Evolutionary conservation across 2,329 filamentous ascomycete genomes (phyloP).

Genomic region (Microcera coccophila): DNA sequence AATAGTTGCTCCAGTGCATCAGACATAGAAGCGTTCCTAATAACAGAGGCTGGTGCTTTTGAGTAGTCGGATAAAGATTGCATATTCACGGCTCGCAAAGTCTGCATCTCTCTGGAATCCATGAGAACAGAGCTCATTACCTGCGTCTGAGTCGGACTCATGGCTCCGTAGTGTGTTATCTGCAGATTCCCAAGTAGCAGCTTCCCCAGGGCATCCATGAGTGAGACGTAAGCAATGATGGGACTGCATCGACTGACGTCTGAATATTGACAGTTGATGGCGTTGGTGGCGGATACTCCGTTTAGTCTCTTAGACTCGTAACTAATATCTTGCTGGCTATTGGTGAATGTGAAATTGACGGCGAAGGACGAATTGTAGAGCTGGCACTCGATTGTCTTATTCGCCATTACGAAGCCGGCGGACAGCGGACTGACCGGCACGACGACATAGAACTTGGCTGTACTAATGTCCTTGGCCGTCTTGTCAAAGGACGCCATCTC

Average conservation of each 20-base stretch:
- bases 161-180: background rate
- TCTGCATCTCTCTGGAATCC: slow-evolving; percentile 7
- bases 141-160: background rate
- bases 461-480: background rate
- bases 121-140: slow-evolving; percentile 8
- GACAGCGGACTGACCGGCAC: too few relatives aligned
- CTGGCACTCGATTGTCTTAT: background rate
- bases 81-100: too few relatives aligned
- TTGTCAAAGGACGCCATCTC: too few relatives aligned
- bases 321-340: background rate
- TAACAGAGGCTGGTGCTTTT: too few relatives aligned
- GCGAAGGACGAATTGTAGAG: slow-evolving; percentile 7
- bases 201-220: slow-evolving; percentile 4
- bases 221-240: background rate
- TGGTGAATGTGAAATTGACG: slow-evolving; percentile 2
- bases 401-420: background rate
- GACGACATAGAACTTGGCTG: background rate
- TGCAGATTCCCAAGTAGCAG: slow-evolving; percentile 3
- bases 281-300: background rate
- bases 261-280: too few relatives aligned
- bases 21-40: too few relatives aligned
- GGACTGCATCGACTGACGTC: too few relatives aligned
- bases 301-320: background rate
- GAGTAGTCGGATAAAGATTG: too few relatives aligned
- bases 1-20: slow-evolving; percentile 6